Evolutionary conservation across 2,329 filamentous ascomycete genomes (phyloP), one percentile per base, ranked within the genome.

Genomic region (Fusarium staphyleae): DNA sequence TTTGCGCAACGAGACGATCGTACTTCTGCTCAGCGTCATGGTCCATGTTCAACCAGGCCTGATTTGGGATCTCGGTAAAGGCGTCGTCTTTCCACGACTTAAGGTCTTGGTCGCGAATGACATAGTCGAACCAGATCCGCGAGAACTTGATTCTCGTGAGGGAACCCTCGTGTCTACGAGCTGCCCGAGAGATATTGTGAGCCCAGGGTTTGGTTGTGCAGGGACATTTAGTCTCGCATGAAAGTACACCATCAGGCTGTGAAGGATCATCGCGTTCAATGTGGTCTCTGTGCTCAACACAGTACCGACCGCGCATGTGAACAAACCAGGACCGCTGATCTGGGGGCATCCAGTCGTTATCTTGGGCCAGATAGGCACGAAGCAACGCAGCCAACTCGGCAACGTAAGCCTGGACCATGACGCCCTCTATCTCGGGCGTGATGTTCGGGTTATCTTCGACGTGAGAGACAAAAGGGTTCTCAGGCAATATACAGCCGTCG

Each of bases 171-270:
- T 44, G 52, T 12, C 53, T 53, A 40, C 60, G 55, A 18, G 10
- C 32, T 8, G 45, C 42, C 6, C 60, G 55, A 0, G 57, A 44
- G 6, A 54, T 18, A 33, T 63, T 63, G 24, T 63, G 52, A n/a
- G 50, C 39, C 22, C 24, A 44, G 32, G 60, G 51, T 8, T 40
- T 16, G 14, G 2, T 13, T 11, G 34, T 47, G 19, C 47, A 48
- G 5, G n/a, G 5, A 30, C 59, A 62, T 57, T 42, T n/a, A 2
- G 2, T 4, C 7, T 26, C 3, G 22, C 46, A 60, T 1, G n/a
- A n/a, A n/a, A n/a, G n/a, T n/a, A n/a, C n/a, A n/a, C n/a, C n/a
- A n/a, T n/a, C n/a, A n/a, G n/a, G n/a, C n/a, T n/a, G n/a, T n/a
- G 24, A 12, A 2, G 19, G 10, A n/a, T 46, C 35, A 16, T 57